Conservation (phyloP, 352 stramenopile species). For the Phytopythium oedochilum region DNA sequence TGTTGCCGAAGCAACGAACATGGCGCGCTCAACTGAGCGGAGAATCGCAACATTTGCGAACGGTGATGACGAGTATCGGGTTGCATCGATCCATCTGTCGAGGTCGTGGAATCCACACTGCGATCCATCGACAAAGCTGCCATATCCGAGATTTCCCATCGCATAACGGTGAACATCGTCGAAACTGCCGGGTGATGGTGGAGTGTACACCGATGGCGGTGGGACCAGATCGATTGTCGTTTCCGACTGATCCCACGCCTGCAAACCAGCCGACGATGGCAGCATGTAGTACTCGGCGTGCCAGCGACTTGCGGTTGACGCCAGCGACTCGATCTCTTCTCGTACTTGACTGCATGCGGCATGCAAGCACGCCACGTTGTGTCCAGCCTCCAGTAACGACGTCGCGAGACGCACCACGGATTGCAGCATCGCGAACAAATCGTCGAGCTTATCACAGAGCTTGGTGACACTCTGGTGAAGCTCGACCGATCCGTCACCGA, state of each 20-base stretch:
- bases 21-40: constrained; percentile 24
- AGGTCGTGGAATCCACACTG: not conserved
- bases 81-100: not conserved
- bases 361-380: not conserved
- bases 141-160: not conserved
- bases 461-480: not conserved
- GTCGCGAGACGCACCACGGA: not conserved
- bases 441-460: constrained; percentile 7
- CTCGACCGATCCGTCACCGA: not conserved
- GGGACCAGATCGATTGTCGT: not conserved
- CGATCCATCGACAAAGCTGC: not conserved
- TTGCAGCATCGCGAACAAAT: constrained; percentile 15
- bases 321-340: not conserved
- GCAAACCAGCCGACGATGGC: not conserved
- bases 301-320: not conserved
- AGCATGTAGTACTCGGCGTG: not conserved
- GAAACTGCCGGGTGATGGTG: not conserved
- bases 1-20: constrained; percentile 12
- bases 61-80: not conserved
- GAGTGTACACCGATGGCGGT: not conserved
- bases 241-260: not conserved
- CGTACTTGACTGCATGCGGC: not conserved
- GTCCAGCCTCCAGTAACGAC: not conserved
- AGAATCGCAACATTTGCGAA: constrained; percentile 11
- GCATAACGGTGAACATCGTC: not conserved